Evolutionary conservation across 257 asterid species (phyloP).

Genomic region (Ilex asprella): DNA sequence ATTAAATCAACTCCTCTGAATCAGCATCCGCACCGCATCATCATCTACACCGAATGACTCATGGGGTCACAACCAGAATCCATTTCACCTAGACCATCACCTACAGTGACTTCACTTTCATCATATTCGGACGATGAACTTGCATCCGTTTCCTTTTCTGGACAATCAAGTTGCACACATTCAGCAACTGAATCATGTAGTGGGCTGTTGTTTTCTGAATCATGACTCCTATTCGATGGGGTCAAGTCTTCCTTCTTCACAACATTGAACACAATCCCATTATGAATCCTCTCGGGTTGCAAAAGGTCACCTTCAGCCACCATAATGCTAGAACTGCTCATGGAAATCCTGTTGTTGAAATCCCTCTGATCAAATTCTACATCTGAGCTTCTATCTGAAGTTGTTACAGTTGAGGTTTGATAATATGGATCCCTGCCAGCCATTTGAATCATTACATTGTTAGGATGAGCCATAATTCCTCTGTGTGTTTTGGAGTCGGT

Average conservation of each 20-base stretch:
- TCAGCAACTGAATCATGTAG: conserved; percentile 40
- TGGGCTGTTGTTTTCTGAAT: conserved; percentile 38
- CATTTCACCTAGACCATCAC: background rate
- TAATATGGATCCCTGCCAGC: conserved; percentile 27
- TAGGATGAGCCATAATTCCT: conserved; percentile 19
- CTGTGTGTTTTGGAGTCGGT: conserved; percentile 19
- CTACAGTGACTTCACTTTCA: conserved; percentile 16
- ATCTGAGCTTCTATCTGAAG: conserved; percentile 47
- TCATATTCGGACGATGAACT: conserved; percentile 55
- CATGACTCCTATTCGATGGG: conserved; percentile 54
- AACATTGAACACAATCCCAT: conserved; percentile 78
- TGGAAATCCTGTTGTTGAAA: conserved; percentile 13
- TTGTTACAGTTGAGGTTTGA: conserved; percentile 30
- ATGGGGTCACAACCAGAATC: background rate
- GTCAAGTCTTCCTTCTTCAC: conserved; percentile 70
- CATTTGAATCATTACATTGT: conserved; percentile 17
- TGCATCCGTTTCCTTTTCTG: conserved; percentile 46
- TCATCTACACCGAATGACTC: background rate
- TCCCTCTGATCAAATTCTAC: conserved; percentile 52
- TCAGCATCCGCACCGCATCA: background rate
- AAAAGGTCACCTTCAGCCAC: conserved; percentile 75
- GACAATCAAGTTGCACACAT: conserved; percentile 63
- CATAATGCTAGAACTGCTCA: conserved; percentile 39
- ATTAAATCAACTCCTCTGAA: too few relatives aligned
- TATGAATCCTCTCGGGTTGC: conserved; percentile 70